A percentile compares a stretch with the other conserved stretches of the same genome.
Conservation (phyloP, 345 rosid species). For the Hypericum perforatum region DNA sequence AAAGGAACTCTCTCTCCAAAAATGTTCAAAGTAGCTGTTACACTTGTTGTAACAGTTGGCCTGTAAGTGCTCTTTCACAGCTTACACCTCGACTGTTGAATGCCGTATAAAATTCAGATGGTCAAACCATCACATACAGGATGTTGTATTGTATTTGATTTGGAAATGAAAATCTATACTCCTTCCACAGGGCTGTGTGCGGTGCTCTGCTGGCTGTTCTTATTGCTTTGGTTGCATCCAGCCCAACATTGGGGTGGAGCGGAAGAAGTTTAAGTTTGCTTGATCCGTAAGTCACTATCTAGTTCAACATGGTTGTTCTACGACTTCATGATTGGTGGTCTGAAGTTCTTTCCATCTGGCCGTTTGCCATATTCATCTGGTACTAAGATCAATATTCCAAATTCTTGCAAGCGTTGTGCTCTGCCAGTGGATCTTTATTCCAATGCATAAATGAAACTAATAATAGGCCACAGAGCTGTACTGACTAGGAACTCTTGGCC, state of each 20-base stretch:
- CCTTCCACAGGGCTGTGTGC: slow-evolving; percentile 60
- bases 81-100: slow-evolving; percentile 3
- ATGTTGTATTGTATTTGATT: background rate
- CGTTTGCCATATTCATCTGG: too few relatives aligned
- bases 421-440: too few relatives aligned
- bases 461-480: too few relatives aligned
- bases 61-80: slow-evolving; percentile 50
- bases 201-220: slow-evolving; percentile 67
- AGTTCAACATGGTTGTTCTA: background rate
- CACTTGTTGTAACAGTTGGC: slow-evolving; percentile 85
- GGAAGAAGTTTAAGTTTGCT: slow-evolving; percentile 98
- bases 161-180: slow-evolving; percentile 11
- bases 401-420: too few relatives aligned
- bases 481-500: too few relatives aligned
- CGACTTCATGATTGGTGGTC: too few relatives aligned
- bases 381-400: too few relatives aligned
- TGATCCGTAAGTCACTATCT: slow-evolving; percentile 67
- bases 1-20: slow-evolving; percentile 81
- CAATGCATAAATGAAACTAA: too few relatives aligned
- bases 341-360: too few relatives aligned
- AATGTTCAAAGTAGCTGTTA: slow-evolving; percentile 93
- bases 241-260: slow-evolving; percentile 99
- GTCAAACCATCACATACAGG: too few relatives aligned
- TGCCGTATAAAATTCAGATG: too few relatives aligned
- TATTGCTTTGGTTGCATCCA: slow-evolving; percentile 92